Base-by-base conservation (phyloP, 352 stramenopile genomes). In the Phytopythium vexans region DNA sequence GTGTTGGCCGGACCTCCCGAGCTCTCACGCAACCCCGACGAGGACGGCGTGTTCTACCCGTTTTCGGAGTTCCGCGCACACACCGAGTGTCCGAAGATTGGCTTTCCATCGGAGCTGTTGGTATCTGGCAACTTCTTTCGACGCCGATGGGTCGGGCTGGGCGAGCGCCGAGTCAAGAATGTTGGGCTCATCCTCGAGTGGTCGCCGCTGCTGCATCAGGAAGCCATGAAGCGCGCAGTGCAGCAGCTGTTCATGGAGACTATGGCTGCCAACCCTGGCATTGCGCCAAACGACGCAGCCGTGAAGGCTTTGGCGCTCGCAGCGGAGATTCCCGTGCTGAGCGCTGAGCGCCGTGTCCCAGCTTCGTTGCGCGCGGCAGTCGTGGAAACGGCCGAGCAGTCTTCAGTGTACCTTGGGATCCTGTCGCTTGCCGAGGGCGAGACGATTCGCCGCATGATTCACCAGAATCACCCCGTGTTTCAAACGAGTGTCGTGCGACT, bases 401-500 rank as follows among this genome's bases (percentile, higher is more conserved):
- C 77, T 37, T 77, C 84, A 0, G 80, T 91, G 21, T 98, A 92
- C 62, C 88, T 99, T 46, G 95, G 97, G 36, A 96, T 91, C 2
- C 69, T 99, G 40, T 99, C 95, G 9, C 78, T 99, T 41, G 92
- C 94, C 10, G 97, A 99, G 69, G 97, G 96, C 6, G 97, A 99
- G 70, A 98, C 94, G 33, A 90, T 99, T 69, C 88, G 96, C 31
- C 81, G 96, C 32, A 97, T 97, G 63, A 97, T 99, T 55, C 96
- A 99, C 69, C 86, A 89, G 53, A 81, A 83, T 33, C 85, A 95
- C 46, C 75, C 85, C 0, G 75, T 88, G 12, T 81, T 94, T 52
- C 64, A 82, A 41, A 70, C 73, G 11, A 90, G 75, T 16, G 66
- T 83, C 33, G 72, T 94, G 33, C 77, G 81, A 34, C 58, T 95